A percentile compares a stretch with the other conserved stretches of the same genome.
These are phyloP conservation scores for Plasmodium knowlesi DNA, from an alignment of 169 alveolate species.

Conservation along the genomic window DNA sequence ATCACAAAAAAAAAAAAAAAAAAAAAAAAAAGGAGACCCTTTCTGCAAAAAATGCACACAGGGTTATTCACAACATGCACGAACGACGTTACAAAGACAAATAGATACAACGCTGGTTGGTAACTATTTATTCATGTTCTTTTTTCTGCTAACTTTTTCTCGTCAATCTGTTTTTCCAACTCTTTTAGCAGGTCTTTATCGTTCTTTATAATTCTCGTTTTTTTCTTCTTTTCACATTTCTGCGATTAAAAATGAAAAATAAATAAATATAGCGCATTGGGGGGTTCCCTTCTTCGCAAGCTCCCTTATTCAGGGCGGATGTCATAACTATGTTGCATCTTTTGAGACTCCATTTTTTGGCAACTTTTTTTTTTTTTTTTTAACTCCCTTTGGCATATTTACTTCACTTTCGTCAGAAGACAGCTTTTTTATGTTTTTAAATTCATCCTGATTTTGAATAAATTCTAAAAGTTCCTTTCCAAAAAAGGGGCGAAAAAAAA, in stretches of 20 bases:
- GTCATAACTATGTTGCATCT: background rate
- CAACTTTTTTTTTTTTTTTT: background rate
- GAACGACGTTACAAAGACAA: background rate
- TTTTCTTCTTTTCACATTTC: conserved; percentile 8
- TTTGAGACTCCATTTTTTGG: background rate
- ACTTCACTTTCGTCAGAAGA: conserved; percentile 32
- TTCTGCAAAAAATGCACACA: background rate
- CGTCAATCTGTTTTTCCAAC: conserved; percentile 47
- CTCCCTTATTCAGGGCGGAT: background rate
- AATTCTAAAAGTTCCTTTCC: conserved; percentile 58
- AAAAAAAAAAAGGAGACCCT: background rate
- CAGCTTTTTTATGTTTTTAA: conserved; percentile 41
- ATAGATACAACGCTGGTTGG: background rate
- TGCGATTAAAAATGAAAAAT: background rate
- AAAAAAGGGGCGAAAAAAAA: conserved; percentile 6
- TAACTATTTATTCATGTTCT: background rate
- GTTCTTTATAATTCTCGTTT: conserved; percentile 34
- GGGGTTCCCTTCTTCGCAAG: background rate
- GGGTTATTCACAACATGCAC: background rate
- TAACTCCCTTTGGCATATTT: background rate
- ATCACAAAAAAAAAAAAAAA: background rate
- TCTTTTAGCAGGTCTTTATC: conserved; percentile 54
- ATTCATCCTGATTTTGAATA: conserved; percentile 68
- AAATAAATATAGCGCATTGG: background rate
- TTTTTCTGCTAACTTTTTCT: conserved; percentile 31